These are phyloP conservation scores for Phaeosphaeriaceae sp. DNA, from an alignment of 2,329 filamentous ascomycete species.

Conservation along the genomic window DNA sequence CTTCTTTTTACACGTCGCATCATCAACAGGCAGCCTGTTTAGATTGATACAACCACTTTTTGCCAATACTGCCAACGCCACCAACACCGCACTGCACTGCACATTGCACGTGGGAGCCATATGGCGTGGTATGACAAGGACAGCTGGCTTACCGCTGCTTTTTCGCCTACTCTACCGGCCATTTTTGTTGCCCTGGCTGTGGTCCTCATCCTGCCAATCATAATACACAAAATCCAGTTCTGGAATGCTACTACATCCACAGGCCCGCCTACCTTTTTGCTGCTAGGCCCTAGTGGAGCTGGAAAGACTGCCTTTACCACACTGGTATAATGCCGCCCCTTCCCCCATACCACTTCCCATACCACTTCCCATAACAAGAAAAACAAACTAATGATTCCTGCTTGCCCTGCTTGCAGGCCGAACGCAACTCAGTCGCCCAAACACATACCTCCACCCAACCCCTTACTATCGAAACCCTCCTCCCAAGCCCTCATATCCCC, in stretches of 20 bases:
- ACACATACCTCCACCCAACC: constrained; percentile 59
- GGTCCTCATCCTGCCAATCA: constrained; percentile 73
- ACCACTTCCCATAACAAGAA: too few relatives aligned
- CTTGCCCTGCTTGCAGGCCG: constrained; percentile 45
- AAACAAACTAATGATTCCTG: too few relatives aligned
- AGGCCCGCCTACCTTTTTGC: constrained; percentile 73
- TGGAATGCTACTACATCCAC: constrained; percentile 68
- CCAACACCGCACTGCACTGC: too few relatives aligned
- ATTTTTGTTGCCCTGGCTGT: constrained; percentile 74
- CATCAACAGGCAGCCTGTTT: too few relatives aligned
- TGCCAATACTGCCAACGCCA: too few relatives aligned
- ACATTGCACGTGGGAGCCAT: too few relatives aligned
- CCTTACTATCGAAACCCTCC: constrained; percentile 65
- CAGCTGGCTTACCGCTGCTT: constrained; percentile 55
- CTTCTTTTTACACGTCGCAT: too few relatives aligned
- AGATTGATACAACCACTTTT: too few relatives aligned
- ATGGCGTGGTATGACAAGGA: constrained; percentile 49
- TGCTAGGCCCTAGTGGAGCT: constrained; percentile 78
- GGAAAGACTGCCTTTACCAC: constrained; percentile 92
- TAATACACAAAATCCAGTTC: constrained; percentile 79
- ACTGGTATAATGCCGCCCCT: constrained; percentile 64
- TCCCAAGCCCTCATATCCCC: constrained; percentile 62
- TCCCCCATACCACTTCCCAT: background rate
- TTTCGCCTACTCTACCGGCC: constrained; percentile 53
- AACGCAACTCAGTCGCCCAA: constrained; percentile 60